Base-by-base conservation (phyloP, 495 filamentous ascomycete species). In the Cryomyces minteri region DNA sequence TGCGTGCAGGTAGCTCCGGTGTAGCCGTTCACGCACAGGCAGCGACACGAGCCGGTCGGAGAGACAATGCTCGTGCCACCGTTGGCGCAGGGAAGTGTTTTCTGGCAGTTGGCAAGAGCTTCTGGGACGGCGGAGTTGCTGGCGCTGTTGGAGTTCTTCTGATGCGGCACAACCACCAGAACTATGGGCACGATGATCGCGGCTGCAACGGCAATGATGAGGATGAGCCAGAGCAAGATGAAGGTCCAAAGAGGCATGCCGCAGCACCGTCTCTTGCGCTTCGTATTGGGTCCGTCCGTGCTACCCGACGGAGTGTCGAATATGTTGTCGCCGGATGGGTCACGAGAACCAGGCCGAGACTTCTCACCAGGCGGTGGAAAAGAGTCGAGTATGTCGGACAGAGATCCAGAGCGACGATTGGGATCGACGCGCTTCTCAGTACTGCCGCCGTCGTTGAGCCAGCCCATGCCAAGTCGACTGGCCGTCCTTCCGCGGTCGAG, bases 331-430 rank as follows among this genome's bases (percentile, higher is more conserved):
- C 50, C 42, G 11, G 50, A 48, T 6, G 38, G 46, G 12, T 60
- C 59, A 5, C 50, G 50, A 18, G 34, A 37, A 12, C 8, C 12
- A 12, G 34, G 8, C 9, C 34, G 34, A 9, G 34, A 37, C 39
- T 46, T 50, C 36, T 10, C 11, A 4, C 73, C 76, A 5, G 90
- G 87, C 8, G 87, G 81, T 6, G 90, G 90, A 48, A 98, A 98
- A 10, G 86, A 83, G 9, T 83, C 81, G 5, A 98, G 69, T 57
- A 95, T 94, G 55, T 93, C 87, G 11, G 84, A 88, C 39, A 98
- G 68, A 52, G 87, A 72, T 61, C 72, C 73, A 4, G 70, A 74
- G n/a, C 60, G 56, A 39, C 61, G 53, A 10, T 55, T 51, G 30
- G 38, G 32, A n/a, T 42, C 41, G 8, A 11, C 51, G 34, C 3